Base-by-base conservation (phyloP, 2,329 filamentous ascomycete genomes). In the Ophiosphaerella herpotricha region DNA sequence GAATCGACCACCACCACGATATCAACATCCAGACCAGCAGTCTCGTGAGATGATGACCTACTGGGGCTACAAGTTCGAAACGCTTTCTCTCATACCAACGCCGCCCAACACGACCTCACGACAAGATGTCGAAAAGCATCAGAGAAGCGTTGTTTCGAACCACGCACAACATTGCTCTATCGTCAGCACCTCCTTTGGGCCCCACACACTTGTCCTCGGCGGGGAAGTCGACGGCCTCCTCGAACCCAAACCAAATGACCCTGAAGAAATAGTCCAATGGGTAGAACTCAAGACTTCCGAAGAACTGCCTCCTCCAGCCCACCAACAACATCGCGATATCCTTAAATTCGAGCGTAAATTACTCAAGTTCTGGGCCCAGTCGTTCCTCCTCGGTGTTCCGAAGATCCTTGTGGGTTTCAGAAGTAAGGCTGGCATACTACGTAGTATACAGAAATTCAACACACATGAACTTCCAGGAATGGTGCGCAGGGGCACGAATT, bases 61-160 rank as follows among this genome's bases (percentile, higher is more conserved):
- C 68, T 97, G 93, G 93, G 93, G 93, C 32, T 99, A 99, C 78
- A 99, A 99, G 71, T 99, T 99, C 65, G 94, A 99, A 74, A 89
- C 90, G 0, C 75, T 99, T 1, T 85, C 87, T 6, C 86, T 94
- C 2, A 76, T 97, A 4, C 86, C 90, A 2, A 76, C 80, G 2
- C 82, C 87, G 0, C 97, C 92, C 86, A 94, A 91, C 87, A 83
- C 88, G 48, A 87, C 85, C 0, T 77, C 85, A 0, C 84, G 90
- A 48, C 86, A 89, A 1, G 85, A 86, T 50, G 97, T 99, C 55
- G 92, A 96, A 68, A 77, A 75, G 48, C 85, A 94, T 24, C 85
- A 89, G 37, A 72, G 84, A 2, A 79, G 88, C 46, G 66, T 86
- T 7, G 92, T 97, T 42, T 92, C 87, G 71, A 99, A 97, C 71